Conservation (phyloP, 2,329 filamentous ascomycete species). For the Penicillium sp. region DNA sequence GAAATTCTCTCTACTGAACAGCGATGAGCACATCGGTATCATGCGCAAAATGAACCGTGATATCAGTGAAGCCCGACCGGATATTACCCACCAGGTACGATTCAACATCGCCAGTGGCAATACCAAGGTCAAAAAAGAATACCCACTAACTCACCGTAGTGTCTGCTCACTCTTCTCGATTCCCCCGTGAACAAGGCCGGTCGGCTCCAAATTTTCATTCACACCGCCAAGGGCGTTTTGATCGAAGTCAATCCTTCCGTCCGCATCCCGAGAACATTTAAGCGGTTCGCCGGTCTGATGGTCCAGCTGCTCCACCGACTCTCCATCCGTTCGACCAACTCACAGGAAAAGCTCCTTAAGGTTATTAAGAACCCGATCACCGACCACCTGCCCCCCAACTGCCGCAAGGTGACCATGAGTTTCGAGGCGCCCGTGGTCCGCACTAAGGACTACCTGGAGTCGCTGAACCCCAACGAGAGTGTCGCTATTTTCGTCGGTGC, state of each 20-base stretch:
- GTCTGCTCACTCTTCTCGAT: slow-evolving; percentile 92
- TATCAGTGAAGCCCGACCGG: slow-evolving; percentile 94
- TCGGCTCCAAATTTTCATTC: slow-evolving; percentile 96
- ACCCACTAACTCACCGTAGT: slow-evolving; percentile 56
- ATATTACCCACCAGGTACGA: slow-evolving; percentile 96
- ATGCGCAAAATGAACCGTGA: slow-evolving; percentile 99
- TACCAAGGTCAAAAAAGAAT: background rate
- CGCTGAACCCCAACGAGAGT: slow-evolving; percentile 78
- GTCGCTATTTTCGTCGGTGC: slow-evolving; percentile 97
- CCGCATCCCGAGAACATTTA: slow-evolving; percentile 96
- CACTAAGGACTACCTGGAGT: slow-evolving; percentile 83
- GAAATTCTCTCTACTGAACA: slow-evolving; percentile 97
- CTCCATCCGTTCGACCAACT: slow-evolving; percentile 93
- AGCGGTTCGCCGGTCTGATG: slow-evolving; percentile 98
- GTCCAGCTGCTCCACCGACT: slow-evolving; percentile 94
- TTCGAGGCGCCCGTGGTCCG: slow-evolving; percentile 88
- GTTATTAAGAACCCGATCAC: slow-evolving; percentile 98
- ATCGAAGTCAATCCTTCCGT: slow-evolving; percentile 99
- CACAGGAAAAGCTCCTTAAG: slow-evolving; percentile 93
- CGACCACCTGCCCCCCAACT: slow-evolving; percentile 93
- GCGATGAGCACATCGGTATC: slow-evolving; percentile 97
- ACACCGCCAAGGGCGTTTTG: slow-evolving; percentile 93
- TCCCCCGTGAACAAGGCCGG: slow-evolving; percentile 99
- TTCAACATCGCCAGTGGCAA: slow-evolving; percentile 12
- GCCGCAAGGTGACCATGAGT: slow-evolving; percentile 94